A percentile compares a stretch with the other conserved stretches of the same genome.
Conservation (phyloP, 176 grass and related monocot genomes). For the Phyllostachys edulis region DNA sequence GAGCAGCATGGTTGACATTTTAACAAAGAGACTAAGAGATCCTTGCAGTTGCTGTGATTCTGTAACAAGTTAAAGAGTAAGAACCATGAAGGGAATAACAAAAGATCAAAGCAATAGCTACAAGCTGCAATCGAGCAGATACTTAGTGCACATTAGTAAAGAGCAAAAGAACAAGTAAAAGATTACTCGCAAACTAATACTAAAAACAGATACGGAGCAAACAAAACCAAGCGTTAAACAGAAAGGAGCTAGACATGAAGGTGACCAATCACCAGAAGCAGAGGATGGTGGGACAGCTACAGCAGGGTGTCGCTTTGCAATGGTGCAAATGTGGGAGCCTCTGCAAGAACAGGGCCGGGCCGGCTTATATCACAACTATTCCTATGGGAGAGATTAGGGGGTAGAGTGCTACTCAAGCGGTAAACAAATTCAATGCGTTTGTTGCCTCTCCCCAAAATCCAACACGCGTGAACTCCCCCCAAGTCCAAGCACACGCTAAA, state of each 20-base stretch:
- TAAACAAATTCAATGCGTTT: conserved; percentile 44
- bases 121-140: not conserved
- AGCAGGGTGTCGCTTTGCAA: not conserved
- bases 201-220: not conserved
- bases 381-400: not conserved
- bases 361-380: not conserved
- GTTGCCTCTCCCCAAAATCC: conserved; percentile 30
- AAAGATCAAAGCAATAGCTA: not conserved
- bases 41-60: not conserved
- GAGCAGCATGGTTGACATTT: not conserved
- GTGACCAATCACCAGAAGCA: not conserved
- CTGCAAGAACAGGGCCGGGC: not conserved
- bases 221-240: not conserved
- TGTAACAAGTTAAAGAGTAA: not conserved
- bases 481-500: conserved; percentile 3
- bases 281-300: not conserved
- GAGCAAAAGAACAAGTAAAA: not conserved
- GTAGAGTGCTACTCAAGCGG: not conserved
- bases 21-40: not conserved
- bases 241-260: not conserved
- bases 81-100: not conserved
- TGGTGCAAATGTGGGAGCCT: not conserved
- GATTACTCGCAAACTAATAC: not conserved
- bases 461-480: conserved; percentile 32
- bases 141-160: not conserved